A percentile compares a stretch with the other conserved stretches of the same genome.
phyloP scores from a whole-genome alignment of 2,329 filamentous ascomycete genomes.

The Septoria petroselini region DNA sequence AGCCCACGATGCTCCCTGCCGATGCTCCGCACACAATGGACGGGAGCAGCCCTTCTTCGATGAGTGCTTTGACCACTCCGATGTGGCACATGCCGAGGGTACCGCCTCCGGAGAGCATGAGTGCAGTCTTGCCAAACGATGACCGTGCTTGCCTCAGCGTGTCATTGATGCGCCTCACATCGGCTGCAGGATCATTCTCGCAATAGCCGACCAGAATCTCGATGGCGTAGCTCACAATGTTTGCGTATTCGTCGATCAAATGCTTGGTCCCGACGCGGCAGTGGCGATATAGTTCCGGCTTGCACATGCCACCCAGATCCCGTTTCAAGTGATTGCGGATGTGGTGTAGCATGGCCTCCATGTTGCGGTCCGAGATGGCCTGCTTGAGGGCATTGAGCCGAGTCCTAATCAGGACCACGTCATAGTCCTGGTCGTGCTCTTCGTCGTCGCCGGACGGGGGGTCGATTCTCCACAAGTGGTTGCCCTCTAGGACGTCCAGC shows the following conservation, averaged over 20 bases:
- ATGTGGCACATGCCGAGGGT: constrained; percentile 30
- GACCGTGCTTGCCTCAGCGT: constrained; percentile 24
- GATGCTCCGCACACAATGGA: constrained; percentile 28
- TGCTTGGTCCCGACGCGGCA: constrained; percentile 24
- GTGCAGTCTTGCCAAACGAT: constrained; percentile 26
- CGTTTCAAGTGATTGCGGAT: constrained; percentile 26
- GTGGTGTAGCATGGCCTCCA: constrained; percentile 23
- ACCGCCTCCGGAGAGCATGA: constrained; percentile 29
- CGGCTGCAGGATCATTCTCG: constrained; percentile 16
- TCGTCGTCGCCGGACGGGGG: constrained; percentile 5
- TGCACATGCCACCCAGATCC: constrained; percentile 28
- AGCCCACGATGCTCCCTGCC: constrained; percentile 28
- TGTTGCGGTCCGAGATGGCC: constrained; percentile 21
- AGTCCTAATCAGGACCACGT: constrained; percentile 20
- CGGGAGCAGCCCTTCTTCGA: constrained; percentile 23
- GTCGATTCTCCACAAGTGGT: constrained; percentile 23
- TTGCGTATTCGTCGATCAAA: constrained; percentile 28
- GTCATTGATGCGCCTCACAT: constrained; percentile 18
- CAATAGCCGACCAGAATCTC: constrained; percentile 24
- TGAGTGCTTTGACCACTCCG: constrained; percentile 25
- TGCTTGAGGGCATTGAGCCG: constrained; percentile 24
- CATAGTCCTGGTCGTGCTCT: constrained; percentile 22
- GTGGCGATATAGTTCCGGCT: constrained; percentile 25
- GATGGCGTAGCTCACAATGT: constrained; percentile 29
- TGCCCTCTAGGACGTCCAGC: constrained; percentile 26